Conservation (phyloP, 495 filamentous ascomycete species). For the Xylaria sp. region DNA sequence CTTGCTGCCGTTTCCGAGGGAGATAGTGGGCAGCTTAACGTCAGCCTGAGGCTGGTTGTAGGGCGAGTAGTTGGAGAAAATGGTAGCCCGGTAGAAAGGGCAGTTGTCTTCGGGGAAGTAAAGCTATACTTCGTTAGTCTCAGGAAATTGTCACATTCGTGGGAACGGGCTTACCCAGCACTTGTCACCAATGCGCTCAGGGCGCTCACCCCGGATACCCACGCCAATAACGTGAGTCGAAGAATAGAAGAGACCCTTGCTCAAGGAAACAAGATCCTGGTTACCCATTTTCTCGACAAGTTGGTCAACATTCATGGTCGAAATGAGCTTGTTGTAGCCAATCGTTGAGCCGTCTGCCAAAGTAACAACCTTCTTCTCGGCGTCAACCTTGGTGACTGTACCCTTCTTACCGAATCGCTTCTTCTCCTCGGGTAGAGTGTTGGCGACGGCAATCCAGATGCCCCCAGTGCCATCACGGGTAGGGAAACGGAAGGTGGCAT, state of each 20-base stretch:
- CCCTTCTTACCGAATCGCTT: conserved; percentile 87
- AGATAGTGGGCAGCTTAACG: conserved; percentile 85
- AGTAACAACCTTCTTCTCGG: conserved; percentile 80
- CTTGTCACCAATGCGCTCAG: conserved; percentile 98
- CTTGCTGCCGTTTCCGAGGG: conserved; percentile 84
- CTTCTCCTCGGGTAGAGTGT: conserved; percentile 92
- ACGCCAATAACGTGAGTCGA: conserved; percentile 97
- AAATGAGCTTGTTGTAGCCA: conserved; percentile 89
- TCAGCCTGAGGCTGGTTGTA: conserved; percentile 90
- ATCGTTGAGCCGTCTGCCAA: conserved; percentile 89
- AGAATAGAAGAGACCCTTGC: conserved; percentile 95
- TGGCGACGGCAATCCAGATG: conserved; percentile 98
- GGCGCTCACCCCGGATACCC: conserved; percentile 88
- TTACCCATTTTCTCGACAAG: conserved; percentile 89
- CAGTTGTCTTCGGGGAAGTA: conserved; percentile 99
- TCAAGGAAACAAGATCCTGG: conserved; percentile 78
- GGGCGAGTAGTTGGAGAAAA: conserved; percentile 99
- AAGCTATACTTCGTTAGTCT: conserved; percentile 60
- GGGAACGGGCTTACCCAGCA: conserved; percentile 76
- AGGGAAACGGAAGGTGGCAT: conserved; percentile 98
- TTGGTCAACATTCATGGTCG: conserved; percentile 94
- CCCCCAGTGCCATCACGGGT: conserved; percentile 93
- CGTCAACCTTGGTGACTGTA: conserved; percentile 83
- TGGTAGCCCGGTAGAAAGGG: conserved; percentile 99
- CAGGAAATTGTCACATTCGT: conserved; percentile 18